Percentiles rank a stretch among this genome's conserved stretches.
Conservation (phyloP, 805 yeast genomes). For the Metschnikowia proteae region DNA sequence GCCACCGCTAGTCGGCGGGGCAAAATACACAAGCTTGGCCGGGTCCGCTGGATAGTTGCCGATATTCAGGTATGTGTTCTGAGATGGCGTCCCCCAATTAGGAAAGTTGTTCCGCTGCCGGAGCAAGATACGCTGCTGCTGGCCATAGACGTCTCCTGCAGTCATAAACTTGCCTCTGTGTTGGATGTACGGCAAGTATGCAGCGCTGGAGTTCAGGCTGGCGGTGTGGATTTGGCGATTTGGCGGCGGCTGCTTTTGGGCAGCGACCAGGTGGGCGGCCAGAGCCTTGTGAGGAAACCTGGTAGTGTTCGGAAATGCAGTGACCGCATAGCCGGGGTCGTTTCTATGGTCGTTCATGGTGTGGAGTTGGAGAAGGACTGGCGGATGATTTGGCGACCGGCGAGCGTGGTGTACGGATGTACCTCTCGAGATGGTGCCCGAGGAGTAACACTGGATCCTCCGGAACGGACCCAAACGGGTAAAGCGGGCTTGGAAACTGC, state of each 20-base stretch:
- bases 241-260: not conserved
- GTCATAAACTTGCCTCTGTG: conserved; percentile 44
- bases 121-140: conserved; percentile 24
- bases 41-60: not conserved
- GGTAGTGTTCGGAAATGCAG: conserved; percentile 6
- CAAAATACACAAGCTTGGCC: not conserved
- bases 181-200: conserved; percentile 46
- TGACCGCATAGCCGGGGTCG: not conserved
- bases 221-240: conserved; percentile 10
- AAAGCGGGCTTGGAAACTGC: no score
- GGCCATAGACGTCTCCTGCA: conserved; percentile 40
- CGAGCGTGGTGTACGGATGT: conserved; percentile 1
- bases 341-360: conserved; percentile 1
- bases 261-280: not conserved
- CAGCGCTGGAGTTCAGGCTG: conserved; percentile 20
- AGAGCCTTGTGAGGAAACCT: conserved; percentile 5
- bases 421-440: not conserved
- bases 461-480: no score
- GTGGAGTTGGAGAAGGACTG: not conserved
- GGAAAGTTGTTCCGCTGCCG: conserved; percentile 2
- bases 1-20: not conserved
- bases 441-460: no score
- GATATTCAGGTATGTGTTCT: not conserved
- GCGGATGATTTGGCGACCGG: not conserved
- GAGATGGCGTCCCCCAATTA: not conserved